Evolutionary conservation across 495 filamentous ascomycete genomes (phyloP), one percentile per base, ranked within the genome.

Genomic region (Durotheca rogersii): DNA sequence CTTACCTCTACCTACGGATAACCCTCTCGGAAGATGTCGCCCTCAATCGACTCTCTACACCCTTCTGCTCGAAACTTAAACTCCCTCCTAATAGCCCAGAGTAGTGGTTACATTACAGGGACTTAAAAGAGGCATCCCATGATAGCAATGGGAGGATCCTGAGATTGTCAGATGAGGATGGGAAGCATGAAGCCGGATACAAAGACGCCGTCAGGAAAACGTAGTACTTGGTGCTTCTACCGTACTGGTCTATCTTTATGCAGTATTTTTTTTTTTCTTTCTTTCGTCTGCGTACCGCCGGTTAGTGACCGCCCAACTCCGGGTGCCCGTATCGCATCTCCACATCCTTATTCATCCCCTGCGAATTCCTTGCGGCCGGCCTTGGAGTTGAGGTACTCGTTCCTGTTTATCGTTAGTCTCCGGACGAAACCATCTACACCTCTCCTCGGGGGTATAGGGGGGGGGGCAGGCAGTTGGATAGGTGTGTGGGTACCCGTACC

Each of bases 321-420:
- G 7, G 7, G 40, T 38, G 35, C 58, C 41, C 48, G 53, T 59
- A 23, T n/a, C n/a, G 41, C 31, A 35, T 14, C 17, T 44, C 32
- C n/a, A 16, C 15, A 11, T 31, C 47, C 51, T 50, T 78, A 74
- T 58, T 79, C 63, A 6, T 67, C 69, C 30, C 49, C n/a, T n/a
- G n/a, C 70, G 49, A 82, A 71, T 65, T 80, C 74, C 42, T 80
- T 73, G 51, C 88, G 87, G 34, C 90, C 90, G 32, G 79, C 77
- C 81, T 96, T 96, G 62, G 88, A 93, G 80, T 94, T 93, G 59
- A 93, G 77, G 75, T 85, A 93, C 64, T 94, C 80, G 76, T 96
- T 96, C 69, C 90, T 95, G 58, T 10, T n/a, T 9, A 21, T 2
- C 27, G 39, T 43, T 25, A 58, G 56, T 62, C 33, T 37, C n/a